These are phyloP conservation scores for Arthroderma sp. DNA, from an alignment of 2,329 filamentous ascomycete species.

Conservation along the genomic window DNA sequence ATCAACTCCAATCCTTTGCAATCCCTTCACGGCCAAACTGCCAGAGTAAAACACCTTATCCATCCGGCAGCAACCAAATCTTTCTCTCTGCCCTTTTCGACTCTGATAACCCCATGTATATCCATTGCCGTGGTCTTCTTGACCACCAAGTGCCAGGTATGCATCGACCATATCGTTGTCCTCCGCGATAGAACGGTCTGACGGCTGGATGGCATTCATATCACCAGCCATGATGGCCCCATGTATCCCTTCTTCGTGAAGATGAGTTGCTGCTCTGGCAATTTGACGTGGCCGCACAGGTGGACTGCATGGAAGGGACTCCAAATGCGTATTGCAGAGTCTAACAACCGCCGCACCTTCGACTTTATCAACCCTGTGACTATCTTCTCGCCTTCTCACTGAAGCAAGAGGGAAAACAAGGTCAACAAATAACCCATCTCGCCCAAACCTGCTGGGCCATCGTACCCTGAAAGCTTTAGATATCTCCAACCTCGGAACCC, in stretches of 20 bases:
- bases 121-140: slow-evolving; percentile 38
- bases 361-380: not conserved
- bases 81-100: not conserved
- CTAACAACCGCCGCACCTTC: not conserved
- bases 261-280: slow-evolving; percentile 29
- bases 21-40: not conserved
- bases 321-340: slow-evolving; percentile 46
- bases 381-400: not conserved
- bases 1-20: not conserved
- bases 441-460: slow-evolving; percentile 37
- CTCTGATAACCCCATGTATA: slow-evolving; percentile 47
- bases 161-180: slow-evolving; percentile 41
- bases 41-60: slow-evolving; percentile 7
- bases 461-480: slow-evolving; percentile 36
- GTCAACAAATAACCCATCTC: slow-evolving; percentile 44
- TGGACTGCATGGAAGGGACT: slow-evolving; percentile 38
- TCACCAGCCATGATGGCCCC: slow-evolving; percentile 41
- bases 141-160: slow-evolving; percentile 39
- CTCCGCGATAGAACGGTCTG: slow-evolving; percentile 36
- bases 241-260: slow-evolving; percentile 26
- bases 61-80: not conserved
- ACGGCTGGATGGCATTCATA: slow-evolving; percentile 45
- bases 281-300: slow-evolving; percentile 40
- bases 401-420: slow-evolving; percentile 13
- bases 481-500: slow-evolving; percentile 32